phyloP scores from a whole-genome alignment of 2,329 filamentous ascomycete species.

The Colletotrichum limetticola region DNA sequence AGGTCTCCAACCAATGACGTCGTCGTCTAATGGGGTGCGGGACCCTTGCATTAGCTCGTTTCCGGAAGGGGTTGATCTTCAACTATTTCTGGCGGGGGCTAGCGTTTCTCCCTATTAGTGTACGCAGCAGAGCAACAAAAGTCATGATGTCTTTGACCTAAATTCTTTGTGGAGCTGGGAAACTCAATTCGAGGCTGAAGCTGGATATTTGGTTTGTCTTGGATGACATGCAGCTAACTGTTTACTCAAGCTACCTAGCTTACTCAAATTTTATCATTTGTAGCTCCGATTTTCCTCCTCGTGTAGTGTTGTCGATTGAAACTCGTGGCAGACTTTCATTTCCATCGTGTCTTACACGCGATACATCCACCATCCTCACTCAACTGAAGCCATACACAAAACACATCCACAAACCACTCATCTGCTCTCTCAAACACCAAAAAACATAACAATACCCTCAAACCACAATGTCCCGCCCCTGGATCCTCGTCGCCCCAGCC shows the following conservation, averaged over 20 bases:
- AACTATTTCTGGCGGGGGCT: neutral
- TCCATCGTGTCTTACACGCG: too few relatives aligned
- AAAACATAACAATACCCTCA: neutral
- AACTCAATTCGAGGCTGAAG: neutral
- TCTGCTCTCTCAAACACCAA: neutral
- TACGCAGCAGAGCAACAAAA: neutral
- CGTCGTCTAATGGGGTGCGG: neutral
- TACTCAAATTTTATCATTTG: neutral
- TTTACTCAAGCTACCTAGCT: neutral
- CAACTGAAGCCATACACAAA: neutral
- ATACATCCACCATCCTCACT: too few relatives aligned
- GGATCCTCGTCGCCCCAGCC: constrained; percentile 60
- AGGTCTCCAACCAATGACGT: constrained; percentile 29
- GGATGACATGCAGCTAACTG: neutral
- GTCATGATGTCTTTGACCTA: constrained; percentile 36
- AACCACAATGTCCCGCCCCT: constrained; percentile 56
- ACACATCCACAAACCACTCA: neutral
- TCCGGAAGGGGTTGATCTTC: neutral
- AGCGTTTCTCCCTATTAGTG: neutral
- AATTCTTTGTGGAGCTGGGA: constrained; percentile 1
- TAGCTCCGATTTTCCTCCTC: too few relatives aligned
- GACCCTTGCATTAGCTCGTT: neutral
- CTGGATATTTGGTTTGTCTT: neutral
- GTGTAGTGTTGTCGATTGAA: too few relatives aligned
- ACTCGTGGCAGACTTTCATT: too few relatives aligned